Base-by-base conservation (phyloP, 2,329 filamentous ascomycete genomes). In the Elsinoe fawcettii region DNA sequence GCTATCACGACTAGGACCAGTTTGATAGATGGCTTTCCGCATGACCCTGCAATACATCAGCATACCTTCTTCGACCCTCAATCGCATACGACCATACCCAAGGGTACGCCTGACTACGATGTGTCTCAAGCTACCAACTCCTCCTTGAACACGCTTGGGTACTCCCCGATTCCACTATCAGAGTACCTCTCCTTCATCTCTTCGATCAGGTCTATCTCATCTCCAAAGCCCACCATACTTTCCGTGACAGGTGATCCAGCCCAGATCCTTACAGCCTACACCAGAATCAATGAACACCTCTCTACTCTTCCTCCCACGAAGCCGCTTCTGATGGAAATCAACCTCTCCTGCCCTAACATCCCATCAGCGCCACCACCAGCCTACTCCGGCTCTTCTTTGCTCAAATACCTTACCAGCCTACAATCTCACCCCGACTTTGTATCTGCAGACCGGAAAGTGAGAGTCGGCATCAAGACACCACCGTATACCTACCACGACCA, bases 301-400 rank as follows among this genome's bases (percentile, higher is more conserved):
- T 16, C 43, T 1, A 57, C 55, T 1, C 74, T 66, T 2, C 49
- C 23, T 22, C 16, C 11, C 32, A 36, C 18, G 16, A 74, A 82
- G 62, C 75, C 76, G 1, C 73, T 88, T 0, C 83, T 83, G 16
- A 81, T 90, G 75, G 88, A 92, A 69, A 75, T 91, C 64, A 92
- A 92, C 66, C 79, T 91, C 27, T 86, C 82, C 30, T 91, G 88
- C 63, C 88, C 88, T 0, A 91, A 92, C 65, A 90, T 91, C 51
- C 76, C 79, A 0, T 73, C 74, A 16, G 78, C 79, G 47, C 83
- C 87, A 0, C 88, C 88, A 1, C 86, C 87, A 5, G 87, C 87
- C 0, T 91, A 90, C 67, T 77, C 80, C 6, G 69, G 74, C 0
- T 61, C 62, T 0, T 73, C 77, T 0, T 67, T 91, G 2, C 61